Percentiles rank a stretch among this genome's conserved stretches.
phyloP scores from a whole-genome alignment of 2,329 filamentous ascomycete species.

The Microdochium bolleyi region DNA sequence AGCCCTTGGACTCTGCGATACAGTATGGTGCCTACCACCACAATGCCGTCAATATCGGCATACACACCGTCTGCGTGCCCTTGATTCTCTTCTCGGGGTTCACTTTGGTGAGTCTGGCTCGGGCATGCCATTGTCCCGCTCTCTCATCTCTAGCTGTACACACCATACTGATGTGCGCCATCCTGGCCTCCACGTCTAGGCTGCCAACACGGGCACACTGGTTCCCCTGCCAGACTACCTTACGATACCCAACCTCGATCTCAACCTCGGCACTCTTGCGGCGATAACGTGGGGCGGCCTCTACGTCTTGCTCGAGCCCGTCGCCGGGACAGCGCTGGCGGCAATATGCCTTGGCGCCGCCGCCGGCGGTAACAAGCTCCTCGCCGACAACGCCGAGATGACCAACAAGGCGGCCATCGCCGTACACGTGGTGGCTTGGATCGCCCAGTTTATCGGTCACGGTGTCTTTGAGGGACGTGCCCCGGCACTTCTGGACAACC shows the following conservation, averaged over 20 bases:
- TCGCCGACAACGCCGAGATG: constrained; percentile 42
- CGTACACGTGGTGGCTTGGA: constrained; percentile 70
- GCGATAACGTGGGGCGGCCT: constrained; percentile 65
- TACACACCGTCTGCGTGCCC: constrained; percentile 75
- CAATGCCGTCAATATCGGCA: constrained; percentile 66
- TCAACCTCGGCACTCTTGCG: constrained; percentile 58
- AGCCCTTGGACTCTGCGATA: neutral
- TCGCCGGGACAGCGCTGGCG: constrained; percentile 73
- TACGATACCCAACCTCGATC: constrained; percentile 57
- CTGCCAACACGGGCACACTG: constrained; percentile 53
- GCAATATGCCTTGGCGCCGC: constrained; percentile 69
- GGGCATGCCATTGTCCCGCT: constrained; percentile 3
- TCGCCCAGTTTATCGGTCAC: constrained; percentile 87
- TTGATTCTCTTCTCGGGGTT: constrained; percentile 65
- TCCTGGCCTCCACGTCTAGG: constrained; percentile 30
- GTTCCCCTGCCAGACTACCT: constrained; percentile 60
- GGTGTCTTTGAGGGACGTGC: constrained; percentile 82
- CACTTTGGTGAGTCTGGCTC: constrained; percentile 52
- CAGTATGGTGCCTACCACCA: constrained; percentile 83
- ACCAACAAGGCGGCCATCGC: constrained; percentile 52
- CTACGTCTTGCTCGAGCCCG: constrained; percentile 89
- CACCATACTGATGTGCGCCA: neutral
- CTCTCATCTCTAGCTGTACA: too few relatives aligned
- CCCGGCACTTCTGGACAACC: constrained; percentile 82
- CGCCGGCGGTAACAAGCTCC: constrained; percentile 68